phyloP scores from a whole-genome alignment of 306 rosid species.

The Castanopsis chinensis region DNA sequence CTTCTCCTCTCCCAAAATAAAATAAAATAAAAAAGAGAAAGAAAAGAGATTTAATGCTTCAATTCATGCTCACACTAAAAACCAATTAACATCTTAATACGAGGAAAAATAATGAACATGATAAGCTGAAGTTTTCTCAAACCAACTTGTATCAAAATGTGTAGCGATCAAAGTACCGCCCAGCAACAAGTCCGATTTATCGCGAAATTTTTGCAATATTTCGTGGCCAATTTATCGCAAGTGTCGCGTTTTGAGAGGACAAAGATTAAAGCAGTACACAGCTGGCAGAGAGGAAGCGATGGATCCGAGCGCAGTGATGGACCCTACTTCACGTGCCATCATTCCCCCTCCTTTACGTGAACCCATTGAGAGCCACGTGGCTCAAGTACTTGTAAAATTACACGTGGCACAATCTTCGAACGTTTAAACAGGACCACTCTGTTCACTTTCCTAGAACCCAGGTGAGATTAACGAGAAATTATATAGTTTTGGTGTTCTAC shows the following conservation, averaged over 20 bases:
- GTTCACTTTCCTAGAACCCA: slow-evolving; percentile 32
- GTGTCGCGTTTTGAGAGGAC: slow-evolving; percentile 28
- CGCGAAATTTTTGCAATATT: neutral
- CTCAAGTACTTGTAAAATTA: rapidly evolving
- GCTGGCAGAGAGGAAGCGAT: slow-evolving; percentile 36
- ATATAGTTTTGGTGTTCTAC: no score
- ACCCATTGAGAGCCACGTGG: slow-evolving; percentile 25
- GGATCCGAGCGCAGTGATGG: slow-evolving; percentile 23
- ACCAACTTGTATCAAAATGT: no score
- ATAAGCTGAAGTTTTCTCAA: no score
- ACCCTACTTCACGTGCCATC: slow-evolving; percentile 50
- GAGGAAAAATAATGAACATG: no score
- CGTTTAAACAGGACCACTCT: slow-evolving; percentile 49
- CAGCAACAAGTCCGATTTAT: neutral
- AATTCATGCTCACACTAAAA: no score
- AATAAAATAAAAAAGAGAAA: no score
- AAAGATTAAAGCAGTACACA: slow-evolving; percentile 7
- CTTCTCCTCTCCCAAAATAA: no score
- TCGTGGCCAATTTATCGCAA: neutral
- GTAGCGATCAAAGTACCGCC: no score
- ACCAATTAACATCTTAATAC: no score
- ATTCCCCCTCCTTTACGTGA: neutral
- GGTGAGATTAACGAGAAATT: slow-evolving; percentile 25
- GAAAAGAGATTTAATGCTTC: rapidly evolving
- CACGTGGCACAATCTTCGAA: slow-evolving; percentile 36